These are phyloP conservation scores for Helichrysum umbraculigerum DNA, from an alignment of 129 eudicot species.

Conservation along the genomic window DNA sequence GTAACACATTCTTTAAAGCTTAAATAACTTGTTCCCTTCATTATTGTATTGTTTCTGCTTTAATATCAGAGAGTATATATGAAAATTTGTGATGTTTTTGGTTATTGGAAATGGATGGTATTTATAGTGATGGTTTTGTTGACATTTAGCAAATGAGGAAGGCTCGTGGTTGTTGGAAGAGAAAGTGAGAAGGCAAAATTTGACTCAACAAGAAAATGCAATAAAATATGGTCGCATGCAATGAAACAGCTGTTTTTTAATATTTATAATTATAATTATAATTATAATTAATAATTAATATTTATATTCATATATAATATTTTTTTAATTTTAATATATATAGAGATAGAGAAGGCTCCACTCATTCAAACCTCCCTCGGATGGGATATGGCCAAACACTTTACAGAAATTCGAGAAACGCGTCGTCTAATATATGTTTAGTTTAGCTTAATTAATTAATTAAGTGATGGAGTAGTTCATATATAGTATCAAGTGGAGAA, in stretches of 20 bases:
- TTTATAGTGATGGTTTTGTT: not conserved
- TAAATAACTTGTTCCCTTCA: not conserved
- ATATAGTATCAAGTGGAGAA: not conserved
- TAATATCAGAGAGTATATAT: not conserved
- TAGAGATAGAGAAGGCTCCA: too few relatives aligned
- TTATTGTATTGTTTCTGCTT: not conserved
- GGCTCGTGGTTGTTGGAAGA: not conserved
- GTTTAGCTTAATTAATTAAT: not conserved
- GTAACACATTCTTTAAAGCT: not conserved
- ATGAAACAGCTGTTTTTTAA: not conserved
- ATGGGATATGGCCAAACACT: not conserved
- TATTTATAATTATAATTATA: too few relatives aligned
- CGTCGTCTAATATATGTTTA: not conserved
- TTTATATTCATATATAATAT: too few relatives aligned
- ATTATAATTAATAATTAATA: too few relatives aligned
- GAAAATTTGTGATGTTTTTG: not conserved
- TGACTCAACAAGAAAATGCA: not conserved
- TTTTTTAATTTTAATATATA: too few relatives aligned
- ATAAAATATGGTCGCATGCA: not conserved
- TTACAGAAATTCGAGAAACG: not conserved
- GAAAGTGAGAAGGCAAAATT: not conserved
- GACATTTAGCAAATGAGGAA: not conserved
- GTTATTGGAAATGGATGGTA: not conserved
- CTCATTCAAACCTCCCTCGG: not conserved
- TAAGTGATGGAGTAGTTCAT: not conserved